Base-by-base conservation (phyloP, 202 grass and related monocot species). In the Schoenoplectus tabernaemontani region DNA sequence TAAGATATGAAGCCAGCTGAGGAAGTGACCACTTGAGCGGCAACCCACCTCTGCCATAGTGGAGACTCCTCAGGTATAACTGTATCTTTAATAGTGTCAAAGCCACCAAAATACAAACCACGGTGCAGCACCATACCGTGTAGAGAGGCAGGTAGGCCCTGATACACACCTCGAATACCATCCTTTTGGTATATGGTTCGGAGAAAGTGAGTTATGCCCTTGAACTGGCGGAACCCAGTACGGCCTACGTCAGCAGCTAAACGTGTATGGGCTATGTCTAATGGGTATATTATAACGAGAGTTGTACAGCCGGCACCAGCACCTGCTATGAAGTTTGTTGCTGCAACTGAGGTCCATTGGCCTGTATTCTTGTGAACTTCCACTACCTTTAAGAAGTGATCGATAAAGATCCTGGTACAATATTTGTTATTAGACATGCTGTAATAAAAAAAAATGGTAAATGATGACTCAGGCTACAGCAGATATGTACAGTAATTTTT, bases 251-350 rank as follows among this genome's bases (percentile, higher is more conserved):
- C 96, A 33, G 96, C 96, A 33, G 96, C 96, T 63, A 96, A 85
- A 33, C 96, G 92, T 17, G 96, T 99, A 61, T 99, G 96, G 23
- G 96, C 90, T 16, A 99, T 99, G 82, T 99, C 96, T 4, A 99
- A 89, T 3, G 96, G 96, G 56, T 99, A 99, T 43, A 96, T 96
- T 80, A 93, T 89, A 59, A 96, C 88, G 36, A 96, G 87, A 28
- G 96, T 96, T 7, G 96, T 99, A 64, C 96, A 99, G 67, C 96
- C 96, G 0, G 96, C 96, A 17, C 84, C 86, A 57, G 96, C 92
- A 64, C 96, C 96, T 46, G 96, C 91, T 20, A 92, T 47, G 79
- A 99, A 93, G 56, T 99, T 99, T 41, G 86, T 83, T n/a, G 83
- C 83, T 38, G 90, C 92, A 62, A 99, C 83, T 37, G 92, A 93